These are phyloP conservation scores for Castanea mollissima DNA, from an alignment of 306 rosid genomes.

Conservation along the genomic window DNA sequence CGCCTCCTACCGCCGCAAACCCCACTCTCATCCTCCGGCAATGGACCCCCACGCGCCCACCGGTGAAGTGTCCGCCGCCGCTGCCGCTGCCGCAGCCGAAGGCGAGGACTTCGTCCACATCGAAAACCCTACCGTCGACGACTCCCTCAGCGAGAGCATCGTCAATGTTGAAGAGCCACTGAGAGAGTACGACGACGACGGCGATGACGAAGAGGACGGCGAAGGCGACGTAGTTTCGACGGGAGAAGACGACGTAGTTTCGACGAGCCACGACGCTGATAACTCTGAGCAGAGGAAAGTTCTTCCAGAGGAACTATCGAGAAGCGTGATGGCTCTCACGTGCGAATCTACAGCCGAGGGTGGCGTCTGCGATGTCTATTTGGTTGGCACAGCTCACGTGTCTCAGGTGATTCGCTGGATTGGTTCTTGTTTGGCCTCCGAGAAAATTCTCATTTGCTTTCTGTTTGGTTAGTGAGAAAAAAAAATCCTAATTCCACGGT, in stretches of 20 bases:
- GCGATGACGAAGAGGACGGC: neutral
- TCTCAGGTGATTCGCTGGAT: conserved; percentile 52
- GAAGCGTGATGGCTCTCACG: conserved; percentile 62
- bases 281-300: conserved; percentile 30
- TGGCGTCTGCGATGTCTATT: conserved; percentile 72
- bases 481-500: neutral
- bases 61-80: too few relatives aligned
- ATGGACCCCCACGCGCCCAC: conserved; percentile 60
- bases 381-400: conserved; percentile 94
- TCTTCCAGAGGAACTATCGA: conserved; percentile 71
- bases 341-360: conserved; percentile 69
- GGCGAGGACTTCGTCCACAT: conserved; percentile 75
- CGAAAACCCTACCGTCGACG: conserved; percentile 60
- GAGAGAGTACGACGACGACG: conserved; percentile 13
- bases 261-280: conserved; percentile 19
- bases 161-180: conserved; percentile 58
- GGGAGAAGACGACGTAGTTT: conserved; percentile 1
- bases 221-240: conserved; percentile 7
- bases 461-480: neutral
- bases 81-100: neutral
- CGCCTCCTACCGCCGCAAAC: conserved; percentile 16
- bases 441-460: neutral
- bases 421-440: neutral
- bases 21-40: conserved; percentile 15
- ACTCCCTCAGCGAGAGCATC: conserved; percentile 65